Base-by-base conservation (phyloP, 306 rosid genomes). In the Amphicarpaea edgeworthii region DNA sequence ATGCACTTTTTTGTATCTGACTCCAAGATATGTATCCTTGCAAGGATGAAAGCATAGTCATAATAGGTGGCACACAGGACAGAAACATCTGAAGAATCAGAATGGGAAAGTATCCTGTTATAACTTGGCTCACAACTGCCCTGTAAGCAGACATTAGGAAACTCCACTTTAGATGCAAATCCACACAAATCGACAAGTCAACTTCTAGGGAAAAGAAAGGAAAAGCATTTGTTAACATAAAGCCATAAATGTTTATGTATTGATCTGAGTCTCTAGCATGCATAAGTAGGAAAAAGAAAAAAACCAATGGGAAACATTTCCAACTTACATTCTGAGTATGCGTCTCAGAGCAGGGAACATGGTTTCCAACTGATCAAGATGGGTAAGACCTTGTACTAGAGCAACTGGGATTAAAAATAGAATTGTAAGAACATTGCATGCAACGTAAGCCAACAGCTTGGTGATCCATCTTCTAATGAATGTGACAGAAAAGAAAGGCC, bases 81-180 rank as follows among this genome's bases (percentile, higher is more conserved):
- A 87, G 66, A 83, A 81, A 90, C 61, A 69, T 41, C 57, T 86
- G 85, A 64, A 93, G 96, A 80, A 93, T 89, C 80, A 80, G 90
- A 83, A 91, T 90, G 37, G 98, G 96, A 83, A 93, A 94, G 81
- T 89, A 90, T 72, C 98, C 98, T 6, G 96, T 90, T 80, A 93
- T 85, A 78, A 90, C 90, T 83, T 85, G 74, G 86, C 84, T 89
- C 63, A 90, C 91, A 73, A 89, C 47, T 71, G 88, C 64, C 73
- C 98, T 93, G 96, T 72, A 88, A 80, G 50, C 26, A 64, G 24
- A 70, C 53, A 64, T 60, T 26, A 30, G 62, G 20, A 77, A 77
- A 20, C 62, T 62, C 34, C 53, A 51, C 38, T 65, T 79, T 28
- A 46, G 41, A 70, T 49, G 59, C 43, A 58, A 14, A 58, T 84